Conservation (phyloP, 2,329 filamentous ascomycete genomes). For the Penicillium sp. region DNA sequence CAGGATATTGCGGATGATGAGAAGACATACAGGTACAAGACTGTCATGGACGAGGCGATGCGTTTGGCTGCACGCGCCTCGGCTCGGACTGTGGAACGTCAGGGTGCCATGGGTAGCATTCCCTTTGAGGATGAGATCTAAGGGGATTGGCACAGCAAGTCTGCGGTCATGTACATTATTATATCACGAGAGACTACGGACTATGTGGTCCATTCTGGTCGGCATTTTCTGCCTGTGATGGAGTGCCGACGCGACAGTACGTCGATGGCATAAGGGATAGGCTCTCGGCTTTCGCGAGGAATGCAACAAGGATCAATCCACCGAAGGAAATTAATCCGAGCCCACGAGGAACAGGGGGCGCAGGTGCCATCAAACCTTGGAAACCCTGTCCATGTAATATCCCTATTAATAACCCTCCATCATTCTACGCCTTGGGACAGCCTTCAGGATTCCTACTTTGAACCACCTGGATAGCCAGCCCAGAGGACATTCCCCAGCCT, state of each 20-base stretch:
- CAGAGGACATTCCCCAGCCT: conserved; percentile 3
- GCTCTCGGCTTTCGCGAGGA: not conserved
- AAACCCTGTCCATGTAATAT: not conserved
- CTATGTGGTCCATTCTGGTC: not conserved
- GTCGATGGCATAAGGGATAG: not conserved
- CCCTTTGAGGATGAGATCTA: conserved; percentile 47
- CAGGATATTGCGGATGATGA: conserved; percentile 40
- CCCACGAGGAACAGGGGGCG: conserved; percentile 4
- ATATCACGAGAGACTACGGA: not conserved
- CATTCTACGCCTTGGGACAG: not conserved
- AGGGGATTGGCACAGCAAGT: not conserved
- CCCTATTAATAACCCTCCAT: conserved; percentile 6
- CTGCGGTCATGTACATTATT: conserved; percentile 9
- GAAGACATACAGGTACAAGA: conserved; percentile 37
- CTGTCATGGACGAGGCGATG: conserved; percentile 47
- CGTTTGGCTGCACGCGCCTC: conserved; percentile 45
- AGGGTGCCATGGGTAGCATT: conserved; percentile 49
- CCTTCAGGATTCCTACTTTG: not conserved
- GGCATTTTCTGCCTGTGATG: not conserved
- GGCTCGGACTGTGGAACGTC: conserved; percentile 44
- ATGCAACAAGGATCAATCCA: not conserved
- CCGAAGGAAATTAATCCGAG: not conserved
- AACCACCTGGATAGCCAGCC: not conserved
- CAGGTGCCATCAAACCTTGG: not conserved
- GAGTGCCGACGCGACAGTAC: not conserved